Conservation (phyloP, 805 yeast genomes). For the Kuraishia molischiana region DNA sequence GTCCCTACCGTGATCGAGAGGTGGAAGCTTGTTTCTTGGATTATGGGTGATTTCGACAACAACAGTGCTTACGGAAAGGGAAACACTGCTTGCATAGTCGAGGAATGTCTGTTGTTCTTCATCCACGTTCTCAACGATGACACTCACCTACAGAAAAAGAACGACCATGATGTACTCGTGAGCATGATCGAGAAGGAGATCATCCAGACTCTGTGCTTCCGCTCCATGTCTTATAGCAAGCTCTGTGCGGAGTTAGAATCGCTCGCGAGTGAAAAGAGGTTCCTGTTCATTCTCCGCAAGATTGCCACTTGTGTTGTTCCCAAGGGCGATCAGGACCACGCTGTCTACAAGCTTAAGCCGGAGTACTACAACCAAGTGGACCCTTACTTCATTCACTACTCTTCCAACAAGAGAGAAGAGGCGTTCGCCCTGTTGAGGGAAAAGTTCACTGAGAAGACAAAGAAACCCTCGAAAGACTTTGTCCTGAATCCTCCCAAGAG, state of each 20-base stretch:
- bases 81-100: constrained; percentile 54
- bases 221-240: constrained; percentile 62
- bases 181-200: constrained; percentile 56
- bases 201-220: constrained; percentile 76
- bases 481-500: constrained; percentile 47
- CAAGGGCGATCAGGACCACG: constrained; percentile 42
- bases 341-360: constrained; percentile 59
- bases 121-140: constrained; percentile 64
- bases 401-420: constrained; percentile 74
- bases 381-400: constrained; percentile 74
- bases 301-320: constrained; percentile 60
- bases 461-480: constrained; percentile 29
- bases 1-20: constrained; percentile 51
- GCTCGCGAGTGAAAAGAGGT: constrained; percentile 58
- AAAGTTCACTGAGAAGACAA: constrained; percentile 24
- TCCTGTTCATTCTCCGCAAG: constrained; percentile 50
- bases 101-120: constrained; percentile 65
- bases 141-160: constrained; percentile 38
- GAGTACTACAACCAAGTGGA: constrained; percentile 48
- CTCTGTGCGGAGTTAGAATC: constrained; percentile 61
- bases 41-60: constrained; percentile 26
- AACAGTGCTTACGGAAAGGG: constrained; percentile 32
- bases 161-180: constrained; percentile 38
- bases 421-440: constrained; percentile 59
- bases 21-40: constrained; percentile 59